Evolutionary conservation across 208 protist species (phyloP), one percentile per base, ranked within the genome.

Genomic region (Wallacemonas sp.): DNA sequence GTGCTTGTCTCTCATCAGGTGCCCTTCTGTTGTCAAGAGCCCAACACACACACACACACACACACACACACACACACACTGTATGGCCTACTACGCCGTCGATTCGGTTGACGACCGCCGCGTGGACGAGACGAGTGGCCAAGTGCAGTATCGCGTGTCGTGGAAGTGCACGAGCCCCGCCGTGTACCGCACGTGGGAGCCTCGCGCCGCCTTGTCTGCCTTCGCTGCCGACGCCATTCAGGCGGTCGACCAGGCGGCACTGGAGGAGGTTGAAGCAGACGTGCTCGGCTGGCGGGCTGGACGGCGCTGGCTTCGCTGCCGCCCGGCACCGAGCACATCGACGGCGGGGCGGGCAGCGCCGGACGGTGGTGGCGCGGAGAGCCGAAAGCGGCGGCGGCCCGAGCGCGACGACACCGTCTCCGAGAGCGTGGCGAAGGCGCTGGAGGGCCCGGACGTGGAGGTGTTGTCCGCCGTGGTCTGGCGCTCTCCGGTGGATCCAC

Each of bases 161-260:
- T 59, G 52, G 52, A 4, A 39, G 32, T 59, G 31, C 31, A 4
- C 52, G 12, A 41, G 52, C n/a, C 52, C 52, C 8, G 31, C 52
- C 16, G n/a, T 59, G 11, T 41, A 59, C 31, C 52, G 52, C 14
- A 59, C 31, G 7, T 59, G 52, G 52, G 52, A 59, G 52, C 52
- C 52, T 3, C 52, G 52, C 3, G 52, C 36, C 0, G 52, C 52
- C 14, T 29, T 59, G 26, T 10, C 4, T 18, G 32, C 10, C 32
- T 20, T 8, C 20, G 52, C 31, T 11, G 22, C 12, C 4, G 52
- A 59, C 7, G 11, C 32, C 5, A 8, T 59, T 4, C 52, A 59
- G 14, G 57, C 26, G 0, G 70, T 84, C 2, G 85, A 94, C 55
- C 72, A 82, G 68, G 65, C 55, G n/a, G 63, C 64, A 33, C 76